Evolutionary conservation across 371 early-diverging fungal genomes (phyloP), one percentile per base, ranked within the genome.

Genomic region (Saksenaea vasiformis): DNA sequence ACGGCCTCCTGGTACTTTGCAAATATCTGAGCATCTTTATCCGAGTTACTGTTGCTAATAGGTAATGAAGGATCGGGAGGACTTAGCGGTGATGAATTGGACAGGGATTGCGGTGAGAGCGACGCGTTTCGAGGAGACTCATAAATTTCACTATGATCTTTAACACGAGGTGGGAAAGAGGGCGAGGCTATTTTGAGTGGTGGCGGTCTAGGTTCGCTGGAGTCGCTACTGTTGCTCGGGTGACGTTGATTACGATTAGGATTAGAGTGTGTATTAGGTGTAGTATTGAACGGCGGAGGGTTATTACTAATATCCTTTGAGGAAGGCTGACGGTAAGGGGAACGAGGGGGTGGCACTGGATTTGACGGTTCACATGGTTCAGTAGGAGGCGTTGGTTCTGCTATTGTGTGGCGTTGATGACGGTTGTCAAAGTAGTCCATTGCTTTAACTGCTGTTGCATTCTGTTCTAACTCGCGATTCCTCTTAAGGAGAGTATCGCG

Each of bases 401-500:
- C 10, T 47, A 37, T 1, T 0, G 17, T 19, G 53, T 38, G 54
- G 15, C 26, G 27, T 37, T 26, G 41, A 28, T 55, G 56, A 15
- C 44, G 36, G 15, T 9, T 9, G 15, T 56, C 54, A 31, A 34
- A 41, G 31, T 39, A 15, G 38, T 56, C 56, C 36, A 31, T 22
- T 17, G 56, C 22, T 47, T 47, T 47, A 10, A 22, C 10, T 19
- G 51, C 19, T 9, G 26, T 11, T 2, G 24, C 26, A 47, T 47
- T 47, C 22, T 47, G 62, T 28, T 76, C 70, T 5, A 66, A 53
- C 34, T 67, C 41, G 28, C 57, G 54, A 22, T 67, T 64, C 41
- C 31, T 68, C 56, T 69, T 69, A 13, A 70, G 58, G 17, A 85
- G 58, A 28, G 67, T 58, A 44, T 85, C 84, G 22, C 84, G 78